Evolutionary conservation across 1,284 basidiomycete species (phyloP).

Genomic region (Cryptococcus sp.): DNA sequence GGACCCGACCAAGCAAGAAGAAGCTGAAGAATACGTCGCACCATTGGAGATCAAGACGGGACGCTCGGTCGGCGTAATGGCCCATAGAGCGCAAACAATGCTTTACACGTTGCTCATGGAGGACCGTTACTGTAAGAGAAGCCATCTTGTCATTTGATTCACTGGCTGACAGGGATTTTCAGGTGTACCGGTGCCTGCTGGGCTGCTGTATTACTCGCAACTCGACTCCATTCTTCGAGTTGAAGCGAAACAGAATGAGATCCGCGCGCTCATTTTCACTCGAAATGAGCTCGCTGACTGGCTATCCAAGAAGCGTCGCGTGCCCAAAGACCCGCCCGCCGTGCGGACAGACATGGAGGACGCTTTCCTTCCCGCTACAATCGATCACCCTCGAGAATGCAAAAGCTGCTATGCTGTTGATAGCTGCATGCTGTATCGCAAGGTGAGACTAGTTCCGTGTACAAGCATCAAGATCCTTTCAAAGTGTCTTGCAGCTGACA

Average conservation of each 20-base stretch:
- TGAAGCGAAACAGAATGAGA: conserved; percentile 73
- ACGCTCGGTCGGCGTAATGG: conserved; percentile 70
- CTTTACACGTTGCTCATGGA: conserved; percentile 89
- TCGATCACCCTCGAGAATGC: conserved; percentile 79
- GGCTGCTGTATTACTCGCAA: conserved; percentile 92
- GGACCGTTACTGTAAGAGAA: conserved; percentile 72
- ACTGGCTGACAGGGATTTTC: conserved; percentile 19
- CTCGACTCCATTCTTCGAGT: conserved; percentile 83
- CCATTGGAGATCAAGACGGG: conserved; percentile 98
- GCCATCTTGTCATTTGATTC: not conserved
- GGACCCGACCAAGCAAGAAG: conserved; percentile 35
- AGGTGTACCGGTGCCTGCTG: conserved; percentile 57
- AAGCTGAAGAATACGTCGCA: conserved; percentile 37
- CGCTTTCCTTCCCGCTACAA: conserved; percentile 78
- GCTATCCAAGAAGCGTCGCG: conserved; percentile 54
- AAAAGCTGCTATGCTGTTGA: conserved; percentile 79
- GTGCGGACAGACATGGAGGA: conserved; percentile 28
- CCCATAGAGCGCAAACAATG: conserved; percentile 97
- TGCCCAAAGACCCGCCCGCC: conserved; percentile 11
- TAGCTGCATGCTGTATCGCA: conserved; percentile 91
- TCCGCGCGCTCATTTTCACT: conserved; percentile 76
- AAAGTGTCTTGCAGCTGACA: not conserved
- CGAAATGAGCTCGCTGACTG: conserved; percentile 85
- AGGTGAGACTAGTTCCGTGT: conserved; percentile 57
- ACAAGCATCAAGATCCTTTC: not conserved